Evolutionary conservation across 495 filamentous ascomycete genomes (phyloP), one percentile per base, ranked within the genome.

Genomic region (Neurospora sp.): DNA sequence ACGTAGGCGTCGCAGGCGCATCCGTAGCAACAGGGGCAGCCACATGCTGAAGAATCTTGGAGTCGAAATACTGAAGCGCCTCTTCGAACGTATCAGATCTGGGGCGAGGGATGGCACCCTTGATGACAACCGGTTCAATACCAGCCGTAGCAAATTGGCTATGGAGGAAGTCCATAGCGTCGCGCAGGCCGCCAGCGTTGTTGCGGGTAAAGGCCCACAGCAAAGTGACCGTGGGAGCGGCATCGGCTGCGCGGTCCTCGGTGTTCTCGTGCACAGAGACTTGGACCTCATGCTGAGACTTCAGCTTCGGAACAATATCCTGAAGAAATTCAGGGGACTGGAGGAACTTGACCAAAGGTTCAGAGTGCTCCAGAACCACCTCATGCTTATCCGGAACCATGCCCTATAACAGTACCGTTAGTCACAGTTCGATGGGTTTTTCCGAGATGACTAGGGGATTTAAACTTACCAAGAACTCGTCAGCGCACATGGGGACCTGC

Each of bases 51-150:
- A 99, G 86, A 40, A 99, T 84, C 83, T 98, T 98, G 0, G 94
- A 96, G 81, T 97, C 91, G 81, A 99, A 99, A 85, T 93, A 98
- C 37, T 93, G 94, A 40, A 97, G 87, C 48, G 93, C 94, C 74
- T 98, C 96, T 78, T 98, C 96, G 78, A 98, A 99, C 1, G 96
- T 97, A 82, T 99, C 96, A 5, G 96, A 98, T 85, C 98, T 98
- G 69, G 96, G 96, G 66, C 95, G 91, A 0, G 95, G 94, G 74
- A 98, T 95, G 16, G 93, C 91, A 69, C 96, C 96, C 81, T 96
- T 97, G 75, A 99, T 90, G 31, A 93, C 89, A 61, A 88, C 92
- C 3, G 91, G 90, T 75, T 97, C 92, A 41, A 97, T 88, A n/a
- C 92, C 92, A 53, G 93, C 91, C 3, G 91, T 88, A 31, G 94